phyloP scores from a whole-genome alignment of 177 flowering plant genomes.

The Telopea speciosissima region DNA sequence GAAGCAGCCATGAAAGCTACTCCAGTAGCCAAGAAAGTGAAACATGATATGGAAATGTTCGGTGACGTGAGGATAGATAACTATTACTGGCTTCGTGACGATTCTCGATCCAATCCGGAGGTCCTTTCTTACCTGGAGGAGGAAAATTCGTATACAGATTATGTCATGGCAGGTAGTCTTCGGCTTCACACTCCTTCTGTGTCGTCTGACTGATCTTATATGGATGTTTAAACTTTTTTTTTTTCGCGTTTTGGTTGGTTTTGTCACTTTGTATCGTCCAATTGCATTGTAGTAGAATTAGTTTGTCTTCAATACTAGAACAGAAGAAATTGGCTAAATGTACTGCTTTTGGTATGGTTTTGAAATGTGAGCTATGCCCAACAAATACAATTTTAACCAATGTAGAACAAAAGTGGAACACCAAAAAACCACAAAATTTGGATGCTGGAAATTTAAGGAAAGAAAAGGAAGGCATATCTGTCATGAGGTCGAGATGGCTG shows the following conservation, averaged over 20 bases:
- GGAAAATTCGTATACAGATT: constrained; percentile 63
- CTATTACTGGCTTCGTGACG: constrained; percentile 94
- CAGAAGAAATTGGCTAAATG: background rate
- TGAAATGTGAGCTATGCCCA: background rate
- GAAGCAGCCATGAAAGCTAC: constrained; percentile 20
- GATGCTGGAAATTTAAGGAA: too few species aligned
- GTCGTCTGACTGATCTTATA: background rate
- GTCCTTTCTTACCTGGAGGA: constrained; percentile 51
- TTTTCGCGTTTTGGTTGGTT: background rate
- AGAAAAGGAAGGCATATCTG: too few species aligned
- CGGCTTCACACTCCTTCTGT: background rate
- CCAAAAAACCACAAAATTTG: too few species aligned
- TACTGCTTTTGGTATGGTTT: background rate
- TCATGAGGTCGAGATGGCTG: too few species aligned
- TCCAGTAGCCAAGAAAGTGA: constrained; percentile 74
- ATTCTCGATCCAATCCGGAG: constrained; percentile 68
- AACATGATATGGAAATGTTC: constrained; percentile 76
- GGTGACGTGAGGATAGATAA: constrained; percentile 77
- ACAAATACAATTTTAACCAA: too few species aligned
- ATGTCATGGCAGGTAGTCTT: constrained; percentile 52
- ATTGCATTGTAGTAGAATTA: too few species aligned
- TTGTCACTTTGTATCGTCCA: background rate
- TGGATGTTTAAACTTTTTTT: background rate
- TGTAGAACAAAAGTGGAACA: too few species aligned
- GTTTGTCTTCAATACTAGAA: background rate